Base-by-base conservation (phyloP, 1,139 yeast genomes). In the Protomyces arabidopsidicola region DNA sequence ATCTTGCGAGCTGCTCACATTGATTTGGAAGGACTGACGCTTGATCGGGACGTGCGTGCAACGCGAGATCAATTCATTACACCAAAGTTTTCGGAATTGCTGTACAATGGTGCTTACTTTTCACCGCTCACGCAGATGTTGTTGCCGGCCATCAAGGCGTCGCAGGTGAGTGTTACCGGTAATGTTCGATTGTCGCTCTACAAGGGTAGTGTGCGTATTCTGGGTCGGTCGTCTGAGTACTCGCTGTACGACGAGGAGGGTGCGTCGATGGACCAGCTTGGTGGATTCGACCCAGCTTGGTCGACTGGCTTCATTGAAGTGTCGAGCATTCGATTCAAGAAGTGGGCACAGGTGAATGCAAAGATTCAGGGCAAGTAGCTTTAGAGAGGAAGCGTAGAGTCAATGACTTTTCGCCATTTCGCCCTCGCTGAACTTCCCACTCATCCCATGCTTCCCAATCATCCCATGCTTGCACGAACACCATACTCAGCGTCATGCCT, bases 201-300 rank as follows among this genome's bases (percentile, higher is more conserved):
- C 86, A 93, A 93, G 84, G 98, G 98, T 71, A 80, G 84, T 67
- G 79, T 90, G 71, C 79, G 81, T 65, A 84, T 93, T 69, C 83
- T 91, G 75, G 98, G 98, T 75, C 90, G 98, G 83, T 90, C 87
- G 68, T 90, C 97, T 34, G 90, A 98, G 67, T 98, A 91, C 80
- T 91, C 90, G 80, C 84, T 93, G 72, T 93, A 93, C 77, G 98
- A 93, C 76, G 97, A 96, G 70, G 90, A 97, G 67, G 97, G 91
- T 77, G 90, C 98, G 27, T 91, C 98, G 20, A 93, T 93, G 98
- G 98, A 93, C 78, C 98, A 93, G 80, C 85, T 93, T 74, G 91
- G 98, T 66, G 98, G 97, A 66, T 93, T 93, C 82, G 87, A 90
- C 72, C 98, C 98, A 68, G 91, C 88, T 76, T 98, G 93, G 77